A percentile compares a stretch with the other conserved stretches of the same genome.
phyloP scores from a whole-genome alignment of 1,284 basidiomycete species.

The Pyrrhoderma noxium region DNA sequence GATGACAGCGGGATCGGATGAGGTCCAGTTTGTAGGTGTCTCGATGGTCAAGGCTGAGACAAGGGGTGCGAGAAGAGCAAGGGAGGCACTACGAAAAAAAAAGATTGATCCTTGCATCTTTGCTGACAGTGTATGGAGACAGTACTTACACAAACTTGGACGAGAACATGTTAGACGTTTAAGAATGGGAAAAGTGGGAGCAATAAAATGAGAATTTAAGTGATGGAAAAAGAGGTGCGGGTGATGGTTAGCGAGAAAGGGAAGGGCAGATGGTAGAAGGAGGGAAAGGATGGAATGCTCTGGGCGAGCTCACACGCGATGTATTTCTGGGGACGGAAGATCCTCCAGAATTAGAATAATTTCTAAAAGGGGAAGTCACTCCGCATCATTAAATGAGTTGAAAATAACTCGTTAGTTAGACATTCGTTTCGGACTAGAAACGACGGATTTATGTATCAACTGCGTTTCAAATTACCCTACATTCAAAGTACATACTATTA shows the following conservation, averaged over 20 bases:
- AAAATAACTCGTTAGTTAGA: no score
- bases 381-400: not conserved
- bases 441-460: no score
- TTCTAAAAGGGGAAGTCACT: not conserved
- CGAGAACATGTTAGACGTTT: conserved; percentile 9
- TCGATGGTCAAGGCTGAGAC: conserved; percentile 41
- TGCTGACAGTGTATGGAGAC: not conserved
- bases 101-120: not conserved
- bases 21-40: conserved; percentile 30
- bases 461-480: not conserved
- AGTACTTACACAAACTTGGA: conserved; percentile 14
- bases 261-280: conserved; percentile 4
- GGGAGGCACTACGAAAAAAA: conserved; percentile 19
- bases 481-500: not conserved
- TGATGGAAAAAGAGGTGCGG: conserved; percentile 4
- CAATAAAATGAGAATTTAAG: conserved; percentile 4
- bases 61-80: conserved; percentile 37
- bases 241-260: conserved; percentile 2
- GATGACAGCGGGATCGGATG: conserved; percentile 34
- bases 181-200: not conserved
- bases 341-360: not conserved
- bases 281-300: conserved; percentile 1
- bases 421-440: no score
- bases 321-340: not conserved
- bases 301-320: conserved; percentile 3